These are phyloP conservation scores for Mortierella sp. DNA, from an alignment of 371 early-diverging fungal genomes.

Conservation along the genomic window DNA sequence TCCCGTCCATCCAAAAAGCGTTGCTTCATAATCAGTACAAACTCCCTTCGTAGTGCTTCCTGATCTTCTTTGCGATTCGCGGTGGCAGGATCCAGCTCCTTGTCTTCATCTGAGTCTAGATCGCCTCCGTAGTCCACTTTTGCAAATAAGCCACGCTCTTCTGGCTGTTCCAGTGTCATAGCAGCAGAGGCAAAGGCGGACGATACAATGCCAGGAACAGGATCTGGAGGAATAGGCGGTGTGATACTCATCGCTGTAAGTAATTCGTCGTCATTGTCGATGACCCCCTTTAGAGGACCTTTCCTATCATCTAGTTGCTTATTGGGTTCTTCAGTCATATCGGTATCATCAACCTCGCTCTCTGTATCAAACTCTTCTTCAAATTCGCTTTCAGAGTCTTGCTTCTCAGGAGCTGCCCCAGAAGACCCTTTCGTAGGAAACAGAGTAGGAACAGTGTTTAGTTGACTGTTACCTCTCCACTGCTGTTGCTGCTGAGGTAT, in stretches of 20 bases:
- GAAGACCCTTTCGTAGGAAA: not conserved
- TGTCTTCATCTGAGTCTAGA: conserved; percentile 24
- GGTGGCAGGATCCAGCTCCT: conserved; percentile 23
- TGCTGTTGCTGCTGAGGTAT: not conserved
- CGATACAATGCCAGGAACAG: conserved; percentile 16
- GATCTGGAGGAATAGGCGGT: conserved; percentile 32
- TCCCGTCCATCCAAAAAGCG: conserved; percentile 51
- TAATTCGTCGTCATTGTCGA: conserved; percentile 17
- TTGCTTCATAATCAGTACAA: conserved; percentile 50
- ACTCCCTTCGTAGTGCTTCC: conserved; percentile 32
- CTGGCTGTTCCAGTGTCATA: conserved; percentile 38
- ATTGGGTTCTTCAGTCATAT: not conserved
- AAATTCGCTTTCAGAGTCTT: conserved; percentile 27
- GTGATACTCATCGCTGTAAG: conserved; percentile 19
- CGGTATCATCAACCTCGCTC: conserved; percentile 36
- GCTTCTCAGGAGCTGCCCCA: not conserved
- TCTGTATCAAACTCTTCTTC: conserved; percentile 57
- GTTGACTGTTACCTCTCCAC: not conserved
- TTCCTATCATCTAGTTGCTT: conserved; percentile 9
- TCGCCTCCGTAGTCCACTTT: conserved; percentile 25
- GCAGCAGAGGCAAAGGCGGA: conserved; percentile 41
- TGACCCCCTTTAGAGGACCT: conserved; percentile 14
- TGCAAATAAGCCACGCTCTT: conserved; percentile 36
- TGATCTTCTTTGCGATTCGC: conserved; percentile 37
- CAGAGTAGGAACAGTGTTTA: not conserved